These are phyloP conservation scores for Amanita rubescens DNA, from an alignment of 768 basidiomycete genomes.

Conservation along the genomic window DNA sequence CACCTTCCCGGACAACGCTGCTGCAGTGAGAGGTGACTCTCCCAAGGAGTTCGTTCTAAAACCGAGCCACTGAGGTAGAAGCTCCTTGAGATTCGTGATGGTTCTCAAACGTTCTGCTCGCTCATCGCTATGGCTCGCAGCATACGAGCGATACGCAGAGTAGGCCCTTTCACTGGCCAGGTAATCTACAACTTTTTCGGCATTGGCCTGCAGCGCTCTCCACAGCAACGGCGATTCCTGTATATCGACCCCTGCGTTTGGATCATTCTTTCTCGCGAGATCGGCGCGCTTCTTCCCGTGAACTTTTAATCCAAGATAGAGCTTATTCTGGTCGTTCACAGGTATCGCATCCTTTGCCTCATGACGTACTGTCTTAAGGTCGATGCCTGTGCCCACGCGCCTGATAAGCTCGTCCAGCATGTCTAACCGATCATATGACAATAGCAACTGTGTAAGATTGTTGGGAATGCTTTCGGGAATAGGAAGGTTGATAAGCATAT, in stretches of 20 bases:
- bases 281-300: slow-evolving; percentile 56
- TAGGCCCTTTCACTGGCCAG: slow-evolving; percentile 38
- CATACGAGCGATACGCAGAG: slow-evolving; percentile 45
- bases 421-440: slow-evolving; percentile 34
- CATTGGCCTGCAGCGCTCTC: slow-evolving; percentile 30
- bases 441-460: slow-evolving; percentile 19
- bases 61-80: slow-evolving; percentile 43
- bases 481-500: slow-evolving; percentile 33
- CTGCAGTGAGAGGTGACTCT: slow-evolving; percentile 45
- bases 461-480: slow-evolving; percentile 19
- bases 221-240: slow-evolving; percentile 29
- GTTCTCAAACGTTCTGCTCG: slow-evolving; percentile 36
- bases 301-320: slow-evolving; percentile 54
- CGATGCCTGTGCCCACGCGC: slow-evolving; percentile 37
- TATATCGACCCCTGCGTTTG: slow-evolving; percentile 24
- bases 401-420: slow-evolving; percentile 54
- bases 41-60: slow-evolving; percentile 39
- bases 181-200: slow-evolving; percentile 36
- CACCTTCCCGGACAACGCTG: slow-evolving; percentile 28
- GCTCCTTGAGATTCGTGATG: slow-evolving; percentile 28
- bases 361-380: slow-evolving; percentile 20
- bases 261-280: slow-evolving; percentile 43
- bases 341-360: slow-evolving; percentile 19
- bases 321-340: slow-evolving; percentile 30
- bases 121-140: slow-evolving; percentile 32